Percentiles rank a stretch among this genome's conserved stretches.
These are phyloP conservation scores for Austropuccinia psidii DNA, from an alignment of 1,284 basidiomycete species.

Conservation along the genomic window DNA sequence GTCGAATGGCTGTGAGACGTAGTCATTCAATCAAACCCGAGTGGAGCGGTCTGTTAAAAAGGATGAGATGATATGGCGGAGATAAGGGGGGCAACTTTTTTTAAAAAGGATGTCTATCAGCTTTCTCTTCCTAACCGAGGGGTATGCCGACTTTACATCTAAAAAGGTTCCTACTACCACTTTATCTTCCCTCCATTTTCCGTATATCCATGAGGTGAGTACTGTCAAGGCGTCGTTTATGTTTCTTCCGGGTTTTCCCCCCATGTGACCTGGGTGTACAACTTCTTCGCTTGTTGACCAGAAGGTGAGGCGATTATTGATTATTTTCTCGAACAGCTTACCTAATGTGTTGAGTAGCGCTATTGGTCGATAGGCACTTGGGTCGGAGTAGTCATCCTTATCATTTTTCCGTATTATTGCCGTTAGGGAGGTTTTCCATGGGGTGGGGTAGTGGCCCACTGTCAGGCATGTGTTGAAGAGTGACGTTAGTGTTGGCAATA, in stretches of 20 bases:
- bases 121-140: not conserved
- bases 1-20: not conserved
- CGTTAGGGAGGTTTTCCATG: not conserved
- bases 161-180: not conserved
- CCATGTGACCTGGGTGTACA: not conserved
- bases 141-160: not conserved
- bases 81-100: not conserved
- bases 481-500: not conserved
- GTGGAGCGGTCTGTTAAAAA: not conserved
- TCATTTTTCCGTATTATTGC: slow-evolving; percentile 7
- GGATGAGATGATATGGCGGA: not conserved
- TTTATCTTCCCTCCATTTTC: not conserved
- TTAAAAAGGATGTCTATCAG: not conserved
- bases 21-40: not conserved
- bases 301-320: not conserved
- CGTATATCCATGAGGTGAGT: not conserved
- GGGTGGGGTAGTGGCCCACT: not conserved
- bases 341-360: not conserved
- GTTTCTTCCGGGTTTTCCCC: not conserved
- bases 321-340: slow-evolving; percentile 16
- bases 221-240: not conserved
- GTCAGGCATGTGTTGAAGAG: not conserved
- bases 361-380: slow-evolving; percentile 4
- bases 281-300: not conserved
- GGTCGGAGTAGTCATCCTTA: slow-evolving; percentile 1